Evolutionary conservation across 495 filamentous ascomycete genomes (phyloP), one percentile per base, ranked within the genome.

Genomic region (Hypoxylon trugodes): DNA sequence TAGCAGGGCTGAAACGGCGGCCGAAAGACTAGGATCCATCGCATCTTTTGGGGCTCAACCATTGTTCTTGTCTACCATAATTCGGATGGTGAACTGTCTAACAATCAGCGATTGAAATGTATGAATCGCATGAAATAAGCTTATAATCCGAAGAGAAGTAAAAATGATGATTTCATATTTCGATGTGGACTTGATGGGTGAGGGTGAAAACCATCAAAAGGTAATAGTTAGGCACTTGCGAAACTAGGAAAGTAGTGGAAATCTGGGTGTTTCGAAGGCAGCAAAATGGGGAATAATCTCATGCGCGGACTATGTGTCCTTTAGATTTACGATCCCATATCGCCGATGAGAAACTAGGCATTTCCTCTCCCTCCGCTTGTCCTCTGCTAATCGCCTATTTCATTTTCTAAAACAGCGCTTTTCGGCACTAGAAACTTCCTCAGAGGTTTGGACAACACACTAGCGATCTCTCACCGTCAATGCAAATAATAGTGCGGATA

Each of bases 1-100:
- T 51, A 52, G 40, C 63, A 66, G 46, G 63, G 63, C 63, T 66
- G 63, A 66, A 66, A 66, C 63, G 15, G 21, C 41, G 30, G 57
- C 53, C 13, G 30, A 35, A 19, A 49, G n/a, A 56, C 24, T 18
- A 38, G 51, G 43, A 30, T 43, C 13, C 18, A 30, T 37, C 15
- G 21, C n/a, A 28, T 36, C 7, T 50, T 38, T 13, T 38, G 15
- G 1, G 16, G 49, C n/a, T 18, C 12, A 21, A 59, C 4, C n/a
- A 6, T 49, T 43, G 30, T 22, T 33, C 21, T 49, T 25, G 18
- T 40, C 22, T 16, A 21, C n/a, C 21, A 47, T 65, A 22, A 26
- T 54, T 65, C 48, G 55, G 43, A 33, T 30, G 21, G 37, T 10
- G 22, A 54, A 21, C 25, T 43, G 15, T 42, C 33, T 8, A 35